These are phyloP conservation scores for Populus pruinosa DNA, from an alignment of 345 rosid genomes.

Conservation along the genomic window DNA sequence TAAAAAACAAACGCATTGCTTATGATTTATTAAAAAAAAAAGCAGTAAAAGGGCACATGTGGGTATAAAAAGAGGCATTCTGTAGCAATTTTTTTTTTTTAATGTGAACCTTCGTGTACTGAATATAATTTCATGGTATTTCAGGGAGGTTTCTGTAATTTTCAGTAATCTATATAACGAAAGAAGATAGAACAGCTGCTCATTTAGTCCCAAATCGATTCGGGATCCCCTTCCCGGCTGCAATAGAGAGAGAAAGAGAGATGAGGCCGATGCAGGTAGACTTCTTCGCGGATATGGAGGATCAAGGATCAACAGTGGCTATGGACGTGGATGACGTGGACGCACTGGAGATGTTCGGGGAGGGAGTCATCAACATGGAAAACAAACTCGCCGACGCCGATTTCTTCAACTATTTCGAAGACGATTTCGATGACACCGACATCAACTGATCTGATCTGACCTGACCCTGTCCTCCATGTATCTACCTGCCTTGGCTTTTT, in stretches of 20 bases:
- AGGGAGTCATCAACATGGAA: conserved; percentile 54
- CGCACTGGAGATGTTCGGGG: conserved; percentile 60
- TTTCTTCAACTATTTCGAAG: conserved; percentile 83
- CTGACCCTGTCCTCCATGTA: background rate
- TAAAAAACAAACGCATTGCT: too few relatives aligned
- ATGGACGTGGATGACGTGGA: conserved; percentile 92
- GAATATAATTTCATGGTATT: too few relatives aligned
- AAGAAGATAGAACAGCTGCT: background rate
- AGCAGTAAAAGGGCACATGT: too few relatives aligned
- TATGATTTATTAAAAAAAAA: too few relatives aligned
- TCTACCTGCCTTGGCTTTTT: background rate
- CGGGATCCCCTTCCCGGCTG: background rate
- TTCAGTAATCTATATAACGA: too few relatives aligned
- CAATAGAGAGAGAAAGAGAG: background rate
- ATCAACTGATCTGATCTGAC: conserved; percentile 44
- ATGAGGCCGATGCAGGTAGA: conserved; percentile 81
- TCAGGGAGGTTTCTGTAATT: too few relatives aligned
- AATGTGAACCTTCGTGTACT: too few relatives aligned
- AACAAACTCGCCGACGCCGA: conserved; percentile 78
- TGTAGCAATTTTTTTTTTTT: too few relatives aligned
- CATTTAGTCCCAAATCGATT: background rate
- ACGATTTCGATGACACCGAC: conserved; percentile 87
- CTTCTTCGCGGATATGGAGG: conserved; percentile 66
- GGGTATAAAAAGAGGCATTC: too few relatives aligned
- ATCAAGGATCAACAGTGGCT: conserved; percentile 61